Base-by-base conservation (phyloP, 1,284 basidiomycete species). In the Ustilago bromivora region DNA sequence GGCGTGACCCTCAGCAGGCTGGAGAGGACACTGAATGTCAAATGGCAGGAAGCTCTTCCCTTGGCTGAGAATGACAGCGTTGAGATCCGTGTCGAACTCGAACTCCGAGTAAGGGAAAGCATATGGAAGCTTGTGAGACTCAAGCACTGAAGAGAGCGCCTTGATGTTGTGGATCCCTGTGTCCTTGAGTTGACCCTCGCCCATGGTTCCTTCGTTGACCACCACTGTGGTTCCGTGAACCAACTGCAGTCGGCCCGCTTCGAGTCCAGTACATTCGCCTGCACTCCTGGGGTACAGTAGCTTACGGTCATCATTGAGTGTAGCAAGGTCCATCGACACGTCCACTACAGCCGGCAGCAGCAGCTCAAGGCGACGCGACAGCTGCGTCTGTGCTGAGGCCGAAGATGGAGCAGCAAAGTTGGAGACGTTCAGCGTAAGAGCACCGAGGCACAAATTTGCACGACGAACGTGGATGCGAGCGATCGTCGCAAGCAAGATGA, bases 31-130 rank as follows among this genome's bases (percentile, higher is more conserved):
- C 46, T 79, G 76, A 15, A 80, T 63, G 72, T 87, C 78, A 19
- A 87, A 85, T 2, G 87, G 81, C 43, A 85, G 65, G 59, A 88
- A 80, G 23, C 84, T 82, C 77, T 89, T 89, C 38, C 93, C 92
- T 72, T 91, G 89, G 56, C 89, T 89, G 7, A 93, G 84, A 0
- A 93, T 87, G 32, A 95, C 78, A 66, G 92, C 90, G 46, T 87
- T 88, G 23, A 93, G 87, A 78, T 94, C 93, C 1, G 92, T 93
- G 34, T 91, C 89, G 81, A 95, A 93, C 12, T 90, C 88, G 82
- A 92, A 94, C 34, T 84, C 84, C 79, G 91, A 92, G 86, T 90
- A 95, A 0, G 94, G 94, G 85, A 95, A 95, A 36, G 89, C 86
- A 84, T 95, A 95, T 12, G 91, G 88, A n/a, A 95, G 87, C 3